Conservation (phyloP, 1,284 basidiomycete species). For the Takashimella koratensis region DNA sequence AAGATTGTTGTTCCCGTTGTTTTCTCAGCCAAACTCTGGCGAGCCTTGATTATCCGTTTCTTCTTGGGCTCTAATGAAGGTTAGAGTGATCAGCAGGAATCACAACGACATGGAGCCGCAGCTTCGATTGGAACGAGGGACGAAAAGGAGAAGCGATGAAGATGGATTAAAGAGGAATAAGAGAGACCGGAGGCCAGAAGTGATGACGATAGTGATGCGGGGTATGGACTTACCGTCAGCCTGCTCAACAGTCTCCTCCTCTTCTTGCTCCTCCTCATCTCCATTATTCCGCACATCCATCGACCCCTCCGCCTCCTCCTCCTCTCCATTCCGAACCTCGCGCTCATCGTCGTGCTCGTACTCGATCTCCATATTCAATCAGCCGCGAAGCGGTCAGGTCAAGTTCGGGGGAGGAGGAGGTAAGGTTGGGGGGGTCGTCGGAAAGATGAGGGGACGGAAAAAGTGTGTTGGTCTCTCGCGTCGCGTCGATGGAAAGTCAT, state of each 20-base stretch:
- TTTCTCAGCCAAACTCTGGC: slow-evolving; percentile 45
- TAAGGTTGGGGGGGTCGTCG: neutral
- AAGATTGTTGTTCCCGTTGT: slow-evolving; percentile 45
- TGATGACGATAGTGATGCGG: neutral
- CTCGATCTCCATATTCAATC: neutral
- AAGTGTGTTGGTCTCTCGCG: neutral
- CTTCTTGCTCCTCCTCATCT: neutral
- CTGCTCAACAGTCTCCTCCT: neutral
- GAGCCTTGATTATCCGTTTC: slow-evolving; percentile 38
- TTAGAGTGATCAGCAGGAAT: no score
- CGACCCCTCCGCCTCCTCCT: neutral
- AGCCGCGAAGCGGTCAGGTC: no score
- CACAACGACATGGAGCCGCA: no score
- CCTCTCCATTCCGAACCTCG: neutral
- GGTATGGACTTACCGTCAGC: neutral
- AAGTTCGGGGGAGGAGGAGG: neutral
- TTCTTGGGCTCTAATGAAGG: slow-evolving; percentile 18
- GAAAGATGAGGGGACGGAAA: neutral
- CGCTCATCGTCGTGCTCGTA: neutral
- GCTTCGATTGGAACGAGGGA: no score
- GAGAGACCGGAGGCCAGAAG: no score
- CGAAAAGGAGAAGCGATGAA: no score
- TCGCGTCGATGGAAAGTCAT: neutral
- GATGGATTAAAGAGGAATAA: no score
- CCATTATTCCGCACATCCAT: no score